phyloP scores from a whole-genome alignment of 352 stramenopile species.

The Pythium brachiatum region DNA sequence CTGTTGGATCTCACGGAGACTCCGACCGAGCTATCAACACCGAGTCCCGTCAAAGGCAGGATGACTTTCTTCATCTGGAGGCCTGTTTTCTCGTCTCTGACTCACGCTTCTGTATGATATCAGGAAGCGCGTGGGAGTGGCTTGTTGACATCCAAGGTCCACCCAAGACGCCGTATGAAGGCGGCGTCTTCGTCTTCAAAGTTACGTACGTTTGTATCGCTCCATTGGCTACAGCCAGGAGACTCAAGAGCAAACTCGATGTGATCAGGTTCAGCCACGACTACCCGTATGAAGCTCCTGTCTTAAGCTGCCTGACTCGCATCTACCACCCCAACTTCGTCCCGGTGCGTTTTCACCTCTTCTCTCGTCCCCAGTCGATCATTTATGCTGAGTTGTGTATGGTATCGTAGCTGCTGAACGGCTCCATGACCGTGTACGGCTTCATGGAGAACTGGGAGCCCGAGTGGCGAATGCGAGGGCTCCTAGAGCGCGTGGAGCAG shows the following conservation, averaged over 20 bases:
- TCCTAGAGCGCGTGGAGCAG: constrained; percentile 44
- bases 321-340: constrained; percentile 80
- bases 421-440: constrained; percentile 41
- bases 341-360: constrained; percentile 29
- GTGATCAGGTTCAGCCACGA: constrained; percentile 41
- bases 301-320: constrained; percentile 40
- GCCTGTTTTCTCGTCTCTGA: not conserved
- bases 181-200: constrained; percentile 41
- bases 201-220: constrained; percentile 28
- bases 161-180: constrained; percentile 42
- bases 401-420: constrained; percentile 42
- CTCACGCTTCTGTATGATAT: not conserved
- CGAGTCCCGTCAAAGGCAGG: constrained; percentile 45
- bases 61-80: not conserved
- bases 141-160: constrained; percentile 34
- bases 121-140: constrained; percentile 57
- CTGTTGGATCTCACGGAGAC: constrained; percentile 32
- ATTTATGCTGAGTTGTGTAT: not conserved
- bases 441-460: constrained; percentile 47
- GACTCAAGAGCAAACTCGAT: not conserved
- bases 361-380: not conserved
- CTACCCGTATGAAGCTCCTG: constrained; percentile 56
- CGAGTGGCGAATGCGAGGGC: constrained; percentile 50
- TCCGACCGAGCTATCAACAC: constrained; percentile 29
- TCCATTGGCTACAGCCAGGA: too few relatives aligned